Percentiles rank a stretch among this genome's conserved stretches.
Evolutionary conservation across 208 protist genomes (phyloP).

Genomic region (Trypanosoma avium): DNA sequence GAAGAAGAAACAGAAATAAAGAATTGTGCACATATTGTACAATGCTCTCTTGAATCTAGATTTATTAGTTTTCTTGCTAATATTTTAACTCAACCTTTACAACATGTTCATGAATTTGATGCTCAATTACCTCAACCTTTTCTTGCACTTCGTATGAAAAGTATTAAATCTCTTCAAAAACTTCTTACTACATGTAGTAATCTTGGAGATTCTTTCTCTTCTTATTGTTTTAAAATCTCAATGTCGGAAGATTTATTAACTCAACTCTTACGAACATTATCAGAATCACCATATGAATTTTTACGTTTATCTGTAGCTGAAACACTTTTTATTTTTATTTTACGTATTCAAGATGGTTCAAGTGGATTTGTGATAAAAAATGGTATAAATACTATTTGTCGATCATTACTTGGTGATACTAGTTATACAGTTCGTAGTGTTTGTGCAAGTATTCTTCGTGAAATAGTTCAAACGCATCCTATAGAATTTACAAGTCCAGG

Average conservation of each 20-base stretch:
- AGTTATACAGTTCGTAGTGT: constrained; percentile 10
- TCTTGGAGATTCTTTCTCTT: not conserved
- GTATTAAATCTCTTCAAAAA: constrained; percentile 1
- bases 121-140: constrained; percentile 12
- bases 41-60: constrained; percentile 8
- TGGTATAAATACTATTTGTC: constrained; percentile 4
- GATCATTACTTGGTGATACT: constrained; percentile 1
- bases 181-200: constrained; percentile 10
- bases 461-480: constrained; percentile 6
- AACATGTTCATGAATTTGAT: constrained; percentile 17
- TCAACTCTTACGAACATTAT: constrained; percentile 9
- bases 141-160: constrained; percentile 19
- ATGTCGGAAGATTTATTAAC: constrained; percentile 3
- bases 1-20: not conserved
- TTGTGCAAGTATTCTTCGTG: constrained; percentile 18
- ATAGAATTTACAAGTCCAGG: not conserved
- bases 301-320: constrained; percentile 11
- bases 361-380: not conserved
- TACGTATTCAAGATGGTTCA: constrained; percentile 8
- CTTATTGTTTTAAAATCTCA: constrained; percentile 5
- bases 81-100: constrained; percentile 7
- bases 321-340: constrained; percentile 17
- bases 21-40: not conserved
- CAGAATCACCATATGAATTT: constrained; percentile 16
- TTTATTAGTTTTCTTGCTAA: constrained; percentile 12